Conservation (phyloP, 768 basidiomycete species). For the Boletus insuetus region DNA sequence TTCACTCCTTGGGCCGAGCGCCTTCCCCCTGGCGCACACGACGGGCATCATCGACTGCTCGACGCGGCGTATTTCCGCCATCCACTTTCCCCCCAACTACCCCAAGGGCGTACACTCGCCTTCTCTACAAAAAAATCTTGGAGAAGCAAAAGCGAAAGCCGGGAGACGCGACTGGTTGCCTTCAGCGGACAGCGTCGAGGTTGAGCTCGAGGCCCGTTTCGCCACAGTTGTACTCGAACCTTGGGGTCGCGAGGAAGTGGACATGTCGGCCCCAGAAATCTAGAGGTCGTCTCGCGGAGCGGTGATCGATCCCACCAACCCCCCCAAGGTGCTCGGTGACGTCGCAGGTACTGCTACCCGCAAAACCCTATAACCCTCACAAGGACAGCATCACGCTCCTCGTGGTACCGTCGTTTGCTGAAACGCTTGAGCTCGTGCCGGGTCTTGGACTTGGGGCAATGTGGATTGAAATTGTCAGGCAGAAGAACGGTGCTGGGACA, state of each 20-base stretch:
- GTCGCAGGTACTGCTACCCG: constrained; percentile 1
- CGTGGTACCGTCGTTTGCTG: constrained; percentile 43
- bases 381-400: constrained; percentile 61
- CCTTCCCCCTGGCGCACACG: constrained; percentile 58
- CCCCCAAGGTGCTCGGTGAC: constrained; percentile 6
- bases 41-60: constrained; percentile 66
- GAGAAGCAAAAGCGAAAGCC: constrained; percentile 5
- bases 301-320: constrained; percentile 26
- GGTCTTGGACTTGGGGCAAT: constrained; percentile 64
- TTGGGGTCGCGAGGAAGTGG: constrained; percentile 45
- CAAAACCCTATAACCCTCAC: constrained; percentile 46
- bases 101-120: constrained; percentile 1
- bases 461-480: constrained; percentile 65
- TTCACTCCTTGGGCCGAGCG: constrained; percentile 51
- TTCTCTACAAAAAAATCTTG: not conserved
- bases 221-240: constrained; percentile 53
- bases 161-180: constrained; percentile 11
- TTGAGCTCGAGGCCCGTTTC: constrained; percentile 44
- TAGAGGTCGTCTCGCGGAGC: constrained; percentile 37
- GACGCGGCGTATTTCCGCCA: constrained; percentile 52
- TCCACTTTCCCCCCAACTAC: constrained; percentile 39
- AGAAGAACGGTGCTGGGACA: constrained; percentile 12
- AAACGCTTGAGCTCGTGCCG: constrained; percentile 36
- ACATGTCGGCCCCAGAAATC: constrained; percentile 37
- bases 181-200: constrained; percentile 39